These are phyloP conservation scores for Cicer arietinum DNA, from an alignment of 306 rosid genomes.

Conservation along the genomic window DNA sequence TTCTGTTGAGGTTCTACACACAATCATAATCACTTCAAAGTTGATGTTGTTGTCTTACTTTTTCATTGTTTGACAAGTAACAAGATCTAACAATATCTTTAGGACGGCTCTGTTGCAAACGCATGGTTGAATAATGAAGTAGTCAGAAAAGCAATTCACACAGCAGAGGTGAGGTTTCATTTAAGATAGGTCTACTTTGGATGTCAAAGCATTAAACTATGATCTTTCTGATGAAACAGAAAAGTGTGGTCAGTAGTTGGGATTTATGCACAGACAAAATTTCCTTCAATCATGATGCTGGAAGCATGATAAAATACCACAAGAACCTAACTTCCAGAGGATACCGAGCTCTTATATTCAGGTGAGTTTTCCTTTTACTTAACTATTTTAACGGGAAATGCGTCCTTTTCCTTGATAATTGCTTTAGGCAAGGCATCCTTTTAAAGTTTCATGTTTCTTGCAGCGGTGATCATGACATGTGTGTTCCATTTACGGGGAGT, in stretches of 20 bases:
- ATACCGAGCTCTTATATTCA: conserved; percentile 84
- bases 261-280: conserved; percentile 65
- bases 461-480: conserved; percentile 97
- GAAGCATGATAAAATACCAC: conserved; percentile 92
- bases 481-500: conserved; percentile 89
- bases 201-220: conserved; percentile 21
- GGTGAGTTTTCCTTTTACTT: conserved; percentile 50
- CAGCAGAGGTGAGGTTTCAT: conserved; percentile 58
- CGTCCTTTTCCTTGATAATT: background rate
- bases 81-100: conserved; percentile 33
- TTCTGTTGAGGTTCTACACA: background rate
- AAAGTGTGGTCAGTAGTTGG: conserved; percentile 64
- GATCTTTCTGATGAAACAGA: conserved; percentile 48
- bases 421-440: conserved; percentile 5
- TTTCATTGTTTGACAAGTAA: conserved; percentile 21
- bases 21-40: background rate
- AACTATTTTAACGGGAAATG: too few relatives aligned
- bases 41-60: background rate
- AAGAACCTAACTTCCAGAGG: conserved; percentile 80
- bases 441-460: conserved; percentile 10
- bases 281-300: conserved; percentile 60
- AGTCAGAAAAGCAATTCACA: conserved; percentile 81
- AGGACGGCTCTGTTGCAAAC: conserved; percentile 77
- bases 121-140: conserved; percentile 76
- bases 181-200: background rate